Evolutionary conservation across 75 land plant genomes (phyloP).

Genomic region (Picea sitchensis): DNA sequence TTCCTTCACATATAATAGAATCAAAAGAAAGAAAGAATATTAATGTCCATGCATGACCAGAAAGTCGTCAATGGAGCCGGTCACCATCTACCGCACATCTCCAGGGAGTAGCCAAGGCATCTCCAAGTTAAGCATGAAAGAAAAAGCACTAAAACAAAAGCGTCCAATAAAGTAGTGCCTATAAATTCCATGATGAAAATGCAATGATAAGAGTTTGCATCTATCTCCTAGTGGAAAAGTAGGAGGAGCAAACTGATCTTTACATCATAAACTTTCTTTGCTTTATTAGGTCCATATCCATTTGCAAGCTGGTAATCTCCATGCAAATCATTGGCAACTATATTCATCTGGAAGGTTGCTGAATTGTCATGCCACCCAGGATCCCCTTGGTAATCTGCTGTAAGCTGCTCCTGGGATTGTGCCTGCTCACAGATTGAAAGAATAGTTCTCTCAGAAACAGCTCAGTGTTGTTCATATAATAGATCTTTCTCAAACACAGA

Average conservation of each 20-base stretch:
- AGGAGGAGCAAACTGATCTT: neutral
- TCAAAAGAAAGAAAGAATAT: too few relatives aligned
- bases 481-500: neutral
- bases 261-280: constrained; percentile 58
- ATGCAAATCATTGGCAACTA: constrained; percentile 55
- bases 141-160: too few relatives aligned
- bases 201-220: neutral
- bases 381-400: constrained; percentile 54
- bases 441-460: constrained; percentile 5
- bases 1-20: neutral
- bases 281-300: constrained; percentile 68
- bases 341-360: constrained; percentile 73
- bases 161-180: too few relatives aligned
- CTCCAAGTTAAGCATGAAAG: neutral
- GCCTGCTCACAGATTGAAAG: constrained; percentile 42
- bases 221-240: neutral
- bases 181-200: too few relatives aligned
- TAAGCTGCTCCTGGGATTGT: constrained; percentile 43
- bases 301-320: constrained; percentile 91
- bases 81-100: too few relatives aligned
- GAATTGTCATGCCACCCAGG: constrained; percentile 81
- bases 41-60: too few relatives aligned
- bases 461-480: neutral
- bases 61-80: too few relatives aligned
- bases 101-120: neutral